Percentiles rank a stretch among this genome's conserved stretches.
These are phyloP conservation scores for Dothideomycetes sp. DNA, from an alignment of 2,329 filamentous ascomycete genomes.

Conservation along the genomic window DNA sequence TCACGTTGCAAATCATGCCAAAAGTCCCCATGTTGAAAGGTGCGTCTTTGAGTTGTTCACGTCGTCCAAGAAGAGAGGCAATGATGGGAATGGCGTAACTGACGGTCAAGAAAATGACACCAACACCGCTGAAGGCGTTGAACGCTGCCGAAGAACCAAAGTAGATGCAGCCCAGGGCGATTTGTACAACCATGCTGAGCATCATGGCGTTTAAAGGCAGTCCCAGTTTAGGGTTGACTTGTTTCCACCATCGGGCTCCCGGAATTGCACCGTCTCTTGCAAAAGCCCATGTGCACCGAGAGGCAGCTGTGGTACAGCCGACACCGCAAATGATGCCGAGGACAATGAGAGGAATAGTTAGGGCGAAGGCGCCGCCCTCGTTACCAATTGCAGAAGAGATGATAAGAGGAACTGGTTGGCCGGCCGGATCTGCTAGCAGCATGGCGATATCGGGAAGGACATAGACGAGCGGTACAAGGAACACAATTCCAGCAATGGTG, in stretches of 20 bases:
- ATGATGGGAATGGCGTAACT: slow-evolving; percentile 58
- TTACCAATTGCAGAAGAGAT: slow-evolving; percentile 52
- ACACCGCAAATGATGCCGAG: slow-evolving; percentile 57
- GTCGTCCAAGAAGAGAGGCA: slow-evolving; percentile 50
- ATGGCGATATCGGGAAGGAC: slow-evolving; percentile 52
- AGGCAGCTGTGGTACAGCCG: slow-evolving; percentile 58
- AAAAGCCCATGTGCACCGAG: slow-evolving; percentile 59
- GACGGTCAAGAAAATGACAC: slow-evolving; percentile 58
- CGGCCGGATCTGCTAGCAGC: slow-evolving; percentile 37
- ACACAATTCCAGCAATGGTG: slow-evolving; percentile 53
- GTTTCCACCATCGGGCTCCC: slow-evolving; percentile 48
- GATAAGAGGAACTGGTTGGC: slow-evolving; percentile 55
- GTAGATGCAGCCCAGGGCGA: slow-evolving; percentile 55
- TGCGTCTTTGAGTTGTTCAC: slow-evolving; percentile 46
- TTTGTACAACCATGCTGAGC: slow-evolving; percentile 55
- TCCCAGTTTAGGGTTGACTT: slow-evolving; percentile 50
- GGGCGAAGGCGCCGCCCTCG: slow-evolving; percentile 47
- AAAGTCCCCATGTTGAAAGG: slow-evolving; percentile 52
- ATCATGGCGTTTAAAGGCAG: slow-evolving; percentile 63
- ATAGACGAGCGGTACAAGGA: slow-evolving; percentile 58
- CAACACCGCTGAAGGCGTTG: slow-evolving; percentile 54
- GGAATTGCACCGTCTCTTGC: slow-evolving; percentile 60
- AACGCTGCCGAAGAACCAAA: slow-evolving; percentile 60
- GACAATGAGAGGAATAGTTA: slow-evolving; percentile 54
- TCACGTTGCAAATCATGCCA: slow-evolving; percentile 50